Base-by-base conservation (phyloP, 176 grass and related monocot genomes). In the Cenchrus fungigraminus region DNA sequence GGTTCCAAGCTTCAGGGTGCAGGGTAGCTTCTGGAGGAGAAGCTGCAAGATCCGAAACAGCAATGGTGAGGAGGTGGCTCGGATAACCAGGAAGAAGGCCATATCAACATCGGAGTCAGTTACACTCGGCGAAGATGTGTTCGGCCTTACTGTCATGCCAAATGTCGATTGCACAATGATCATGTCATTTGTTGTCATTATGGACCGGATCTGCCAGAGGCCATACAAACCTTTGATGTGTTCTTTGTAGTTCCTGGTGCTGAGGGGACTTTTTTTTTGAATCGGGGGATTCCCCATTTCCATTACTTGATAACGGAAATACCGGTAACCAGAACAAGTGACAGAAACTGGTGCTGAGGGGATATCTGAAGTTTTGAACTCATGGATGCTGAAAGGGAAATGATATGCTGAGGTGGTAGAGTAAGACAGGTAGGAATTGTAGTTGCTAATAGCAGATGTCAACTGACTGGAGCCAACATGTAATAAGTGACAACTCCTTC, bases 191-290 rank as follows among this genome's bases (percentile, higher is more conserved):
- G 65, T 98, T 17, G 87, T 98, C 1, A 74, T 98, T 15, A 88
- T 98, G 80, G 95, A 98, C 71, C 78, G 95, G 60, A 98, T 95
- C 45, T 95, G 92, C 82, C 71, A 71, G 67, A 91, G 70, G 50
- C 77, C 73, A 4, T 88, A 79, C 69, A 74, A 72, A 20, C 92
- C 86, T 34, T 50, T 89, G 14, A 88, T 92, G 43, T 91, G 95
- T 52, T 91, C 60, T 74, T 88, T 77, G 0, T 84, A 79, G 59
- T 40, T 50, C 37, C 10, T 10, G 37, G 66, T 9, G 66, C 66
- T 43, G 34, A 68, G 42, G 32, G 6, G 6, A 6, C 31, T 32
- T 32, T 32, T 32, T 32, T 32, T 32, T 32, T 32, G 31, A 32
- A 32, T 32, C 31, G 31, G 31, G 31, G 31, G 31, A 32, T 32